Conservation (phyloP, 1,139 yeast genomes). For the Protomyces lactucae-debilis region DNA sequence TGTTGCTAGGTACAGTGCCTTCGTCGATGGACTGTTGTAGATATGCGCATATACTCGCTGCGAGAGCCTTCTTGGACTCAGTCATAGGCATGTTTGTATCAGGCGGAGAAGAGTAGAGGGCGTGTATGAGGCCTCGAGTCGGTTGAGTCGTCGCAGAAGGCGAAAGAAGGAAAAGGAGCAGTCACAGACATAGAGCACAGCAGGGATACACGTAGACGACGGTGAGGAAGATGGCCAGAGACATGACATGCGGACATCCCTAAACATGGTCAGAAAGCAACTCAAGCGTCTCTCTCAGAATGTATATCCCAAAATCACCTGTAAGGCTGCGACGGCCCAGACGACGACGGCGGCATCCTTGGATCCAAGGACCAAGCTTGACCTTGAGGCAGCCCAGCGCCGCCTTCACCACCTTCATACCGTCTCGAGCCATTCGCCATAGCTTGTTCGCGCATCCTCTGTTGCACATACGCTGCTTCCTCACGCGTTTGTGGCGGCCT, state of each 20-base stretch:
- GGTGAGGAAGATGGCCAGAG: background rate
- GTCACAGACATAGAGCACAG: background rate
- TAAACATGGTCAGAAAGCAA: background rate
- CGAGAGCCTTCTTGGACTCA: conserved; percentile 20
- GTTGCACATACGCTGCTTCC: background rate
- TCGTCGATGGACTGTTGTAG: conserved; percentile 56
- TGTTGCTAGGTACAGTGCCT: conserved; percentile 70
- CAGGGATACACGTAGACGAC: background rate
- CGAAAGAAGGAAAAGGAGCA: background rate
- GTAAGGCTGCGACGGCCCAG: background rate
- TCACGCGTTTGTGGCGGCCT: background rate
- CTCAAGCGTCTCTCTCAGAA: too few species aligned
- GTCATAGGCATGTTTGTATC: background rate
- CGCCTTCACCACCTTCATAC: background rate
- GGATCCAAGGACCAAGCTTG: background rate
- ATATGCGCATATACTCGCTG: conserved; percentile 54
- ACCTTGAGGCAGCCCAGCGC: background rate
- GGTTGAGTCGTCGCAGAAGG: background rate
- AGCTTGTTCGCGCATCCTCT: background rate
- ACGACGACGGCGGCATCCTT: background rate
- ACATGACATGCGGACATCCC: background rate
- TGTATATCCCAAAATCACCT: background rate
- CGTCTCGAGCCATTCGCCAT: background rate
- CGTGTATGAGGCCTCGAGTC: background rate
- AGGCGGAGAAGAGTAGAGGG: background rate